Evolutionary conservation across 176 grass and related monocot species (phyloP).

Genomic region (Triticum dicoccoides): DNA sequence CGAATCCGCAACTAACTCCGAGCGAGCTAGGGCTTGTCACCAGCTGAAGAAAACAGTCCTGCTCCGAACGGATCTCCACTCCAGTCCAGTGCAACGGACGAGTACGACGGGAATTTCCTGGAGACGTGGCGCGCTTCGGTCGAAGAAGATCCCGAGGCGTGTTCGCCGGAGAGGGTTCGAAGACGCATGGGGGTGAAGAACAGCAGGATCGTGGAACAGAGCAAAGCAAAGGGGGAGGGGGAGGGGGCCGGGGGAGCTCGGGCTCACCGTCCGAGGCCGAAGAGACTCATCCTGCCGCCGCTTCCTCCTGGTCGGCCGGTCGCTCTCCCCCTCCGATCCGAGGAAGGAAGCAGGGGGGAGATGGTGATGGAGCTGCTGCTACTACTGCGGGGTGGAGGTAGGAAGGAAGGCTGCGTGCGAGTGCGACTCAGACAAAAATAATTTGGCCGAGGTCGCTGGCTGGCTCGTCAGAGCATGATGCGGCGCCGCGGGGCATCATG

Average conservation of each 20-base stretch:
- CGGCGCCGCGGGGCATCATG: constrained; percentile 7
- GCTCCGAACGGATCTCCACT: background rate
- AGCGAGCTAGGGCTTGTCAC: background rate
- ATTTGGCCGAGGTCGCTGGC: constrained; percentile 20
- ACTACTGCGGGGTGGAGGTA: background rate
- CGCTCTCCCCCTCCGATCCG: constrained; percentile 8
- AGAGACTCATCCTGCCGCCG: constrained; percentile 82
- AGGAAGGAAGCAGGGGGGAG: background rate
- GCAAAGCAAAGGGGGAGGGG: background rate
- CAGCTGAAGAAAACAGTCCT: background rate
- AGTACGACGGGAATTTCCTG: background rate
- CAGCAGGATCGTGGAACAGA: background rate
- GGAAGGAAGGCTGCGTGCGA: background rate
- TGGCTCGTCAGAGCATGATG: constrained; percentile 19
- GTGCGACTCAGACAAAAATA: constrained; percentile 14
- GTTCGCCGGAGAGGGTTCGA: background rate
- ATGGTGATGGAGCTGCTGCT: background rate
- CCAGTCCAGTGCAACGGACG: background rate
- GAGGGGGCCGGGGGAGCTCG: background rate
- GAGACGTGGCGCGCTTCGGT: background rate
- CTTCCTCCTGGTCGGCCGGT: background rate
- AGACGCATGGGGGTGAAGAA: background rate
- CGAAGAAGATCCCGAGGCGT: background rate
- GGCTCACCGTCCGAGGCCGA: constrained; percentile 85
- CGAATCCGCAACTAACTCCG: background rate